A percentile compares a stretch with the other conserved stretches of the same genome.
These are phyloP conservation scores for Tephrocybe rancida DNA, from an alignment of 768 basidiomycete species.

Conservation along the genomic window DNA sequence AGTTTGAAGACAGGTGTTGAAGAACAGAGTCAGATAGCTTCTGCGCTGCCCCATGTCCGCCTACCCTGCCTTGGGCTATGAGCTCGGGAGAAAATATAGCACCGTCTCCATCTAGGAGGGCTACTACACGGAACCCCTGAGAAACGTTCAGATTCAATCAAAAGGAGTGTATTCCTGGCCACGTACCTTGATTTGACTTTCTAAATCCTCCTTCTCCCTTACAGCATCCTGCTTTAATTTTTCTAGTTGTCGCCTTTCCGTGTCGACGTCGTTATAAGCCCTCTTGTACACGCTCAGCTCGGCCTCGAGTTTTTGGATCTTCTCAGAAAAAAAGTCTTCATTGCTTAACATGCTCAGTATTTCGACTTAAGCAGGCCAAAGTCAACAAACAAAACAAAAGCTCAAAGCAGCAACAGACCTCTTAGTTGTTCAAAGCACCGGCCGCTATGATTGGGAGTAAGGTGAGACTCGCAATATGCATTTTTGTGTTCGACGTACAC, in stretches of 20 bases:
- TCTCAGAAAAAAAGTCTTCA: slow-evolving; percentile 30
- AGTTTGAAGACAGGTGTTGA: slow-evolving; percentile 33
- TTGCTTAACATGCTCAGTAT: slow-evolving; percentile 36
- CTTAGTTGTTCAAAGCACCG: slow-evolving; percentile 38
- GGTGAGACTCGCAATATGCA: not conserved
- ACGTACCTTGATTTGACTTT: slow-evolving; percentile 42
- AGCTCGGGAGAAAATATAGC: slow-evolving; percentile 59
- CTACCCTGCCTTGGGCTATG: slow-evolving; percentile 55
- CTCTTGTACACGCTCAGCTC: slow-evolving; percentile 46
- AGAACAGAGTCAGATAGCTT: slow-evolving; percentile 43
- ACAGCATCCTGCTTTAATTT: slow-evolving; percentile 35
- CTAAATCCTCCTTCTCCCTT: slow-evolving; percentile 39
- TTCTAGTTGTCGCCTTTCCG: slow-evolving; percentile 35
- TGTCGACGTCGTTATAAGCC: slow-evolving; percentile 39
- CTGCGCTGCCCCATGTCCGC: slow-evolving; percentile 59
- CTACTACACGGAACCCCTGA: slow-evolving; percentile 47
- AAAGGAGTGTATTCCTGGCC: not conserved
- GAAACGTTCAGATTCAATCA: no score
- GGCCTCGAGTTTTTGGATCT: slow-evolving; percentile 36
- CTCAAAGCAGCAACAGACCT: slow-evolving; percentile 22
- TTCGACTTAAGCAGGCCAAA: slow-evolving; percentile 32
- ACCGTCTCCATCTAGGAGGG: slow-evolving; percentile 70
- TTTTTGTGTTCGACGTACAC: slow-evolving; percentile 12
- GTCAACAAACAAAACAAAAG: not conserved
- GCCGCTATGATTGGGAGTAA: slow-evolving; percentile 15